Percentiles rank a stretch among this genome's conserved stretches.
Evolutionary conservation across 2,329 filamentous ascomycete species (phyloP).

Genomic region (Ciborinia camelliae): DNA sequence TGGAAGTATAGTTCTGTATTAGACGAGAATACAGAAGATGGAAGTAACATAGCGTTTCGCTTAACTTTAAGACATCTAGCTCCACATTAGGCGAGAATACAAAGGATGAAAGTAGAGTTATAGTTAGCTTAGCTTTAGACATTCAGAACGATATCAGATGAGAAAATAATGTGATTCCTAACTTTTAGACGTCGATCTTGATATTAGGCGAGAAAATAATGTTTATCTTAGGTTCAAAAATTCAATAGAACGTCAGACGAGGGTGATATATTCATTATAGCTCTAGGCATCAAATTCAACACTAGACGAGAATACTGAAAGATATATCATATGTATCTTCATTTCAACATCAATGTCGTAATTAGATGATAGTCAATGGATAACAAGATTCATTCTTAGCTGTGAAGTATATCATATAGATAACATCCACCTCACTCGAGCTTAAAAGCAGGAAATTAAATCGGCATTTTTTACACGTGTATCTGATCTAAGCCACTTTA

Average conservation of each 20-base stretch:
- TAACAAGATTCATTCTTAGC: not conserved
- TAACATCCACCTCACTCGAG: not conserved
- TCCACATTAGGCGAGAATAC: no score
- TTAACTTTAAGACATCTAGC: no score
- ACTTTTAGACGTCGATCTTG: no score
- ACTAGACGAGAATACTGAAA: not conserved
- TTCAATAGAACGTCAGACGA: not conserved
- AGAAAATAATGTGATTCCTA: no score
- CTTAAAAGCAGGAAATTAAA: not conserved
- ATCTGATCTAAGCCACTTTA: not conserved
- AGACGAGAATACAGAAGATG: no score
- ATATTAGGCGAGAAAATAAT: not conserved
- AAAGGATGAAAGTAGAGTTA: no score
- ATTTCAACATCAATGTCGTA: no score
- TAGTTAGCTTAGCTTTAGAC: no score
- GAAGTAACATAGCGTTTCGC: no score
- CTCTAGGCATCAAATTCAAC: not conserved
- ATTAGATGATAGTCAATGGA: not conserved
- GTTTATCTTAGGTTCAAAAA: not conserved
- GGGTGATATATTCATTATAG: not conserved
- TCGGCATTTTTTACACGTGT: not conserved
- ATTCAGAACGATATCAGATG: no score
- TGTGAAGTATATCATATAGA: no score
- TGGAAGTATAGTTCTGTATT: no score
- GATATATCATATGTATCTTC: fast-evolving